phyloP scores from a whole-genome alignment of 2,329 filamentous ascomycete genomes.

The Neoascochyta sp. region DNA sequence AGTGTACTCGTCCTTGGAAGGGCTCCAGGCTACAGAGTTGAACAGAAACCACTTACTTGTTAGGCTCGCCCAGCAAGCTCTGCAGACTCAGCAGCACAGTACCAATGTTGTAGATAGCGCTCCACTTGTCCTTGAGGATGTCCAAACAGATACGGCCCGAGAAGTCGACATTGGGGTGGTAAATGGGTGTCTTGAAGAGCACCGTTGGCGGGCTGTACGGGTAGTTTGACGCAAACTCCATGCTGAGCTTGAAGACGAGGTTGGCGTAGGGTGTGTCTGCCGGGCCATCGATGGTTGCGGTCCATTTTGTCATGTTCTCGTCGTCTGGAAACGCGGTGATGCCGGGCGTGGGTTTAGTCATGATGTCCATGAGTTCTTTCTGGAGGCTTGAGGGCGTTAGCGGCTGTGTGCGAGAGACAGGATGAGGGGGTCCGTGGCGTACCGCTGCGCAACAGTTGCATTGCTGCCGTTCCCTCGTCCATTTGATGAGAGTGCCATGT shows the following conservation, averaged over 20 bases:
- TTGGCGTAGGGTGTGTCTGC: slow-evolving; percentile 86
- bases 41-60: slow-evolving; percentile 88
- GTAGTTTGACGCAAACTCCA: slow-evolving; percentile 88
- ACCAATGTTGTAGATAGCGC: slow-evolving; percentile 93
- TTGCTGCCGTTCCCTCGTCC: slow-evolving; percentile 38
- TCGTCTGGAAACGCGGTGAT: slow-evolving; percentile 94
- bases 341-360: slow-evolving; percentile 90
- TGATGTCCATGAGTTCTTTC: slow-evolving; percentile 96
- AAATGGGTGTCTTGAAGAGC: slow-evolving; percentile 97
- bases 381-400: slow-evolving; percentile 64
- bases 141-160: slow-evolving; percentile 94
- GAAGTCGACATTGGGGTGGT: slow-evolving; percentile 98
- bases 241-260: slow-evolving; percentile 86
- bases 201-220: slow-evolving; percentile 89
- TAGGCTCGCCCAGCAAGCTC: slow-evolving; percentile 91
- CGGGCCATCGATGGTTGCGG: slow-evolving; percentile 87
- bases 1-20: too few species aligned
- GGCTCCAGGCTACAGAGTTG: too few species aligned
- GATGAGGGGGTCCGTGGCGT: slow-evolving; percentile 38
- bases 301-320: slow-evolving; percentile 82
- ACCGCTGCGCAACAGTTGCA: slow-evolving; percentile 49
- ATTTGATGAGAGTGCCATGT: too few species aligned
- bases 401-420: background rate
- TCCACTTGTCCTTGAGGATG: slow-evolving; percentile 99
- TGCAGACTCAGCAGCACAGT: slow-evolving; percentile 90